phyloP scores from a whole-genome alignment of 2,329 filamentous ascomycete species.

The Tolypocladium ophioglossoides region DNA sequence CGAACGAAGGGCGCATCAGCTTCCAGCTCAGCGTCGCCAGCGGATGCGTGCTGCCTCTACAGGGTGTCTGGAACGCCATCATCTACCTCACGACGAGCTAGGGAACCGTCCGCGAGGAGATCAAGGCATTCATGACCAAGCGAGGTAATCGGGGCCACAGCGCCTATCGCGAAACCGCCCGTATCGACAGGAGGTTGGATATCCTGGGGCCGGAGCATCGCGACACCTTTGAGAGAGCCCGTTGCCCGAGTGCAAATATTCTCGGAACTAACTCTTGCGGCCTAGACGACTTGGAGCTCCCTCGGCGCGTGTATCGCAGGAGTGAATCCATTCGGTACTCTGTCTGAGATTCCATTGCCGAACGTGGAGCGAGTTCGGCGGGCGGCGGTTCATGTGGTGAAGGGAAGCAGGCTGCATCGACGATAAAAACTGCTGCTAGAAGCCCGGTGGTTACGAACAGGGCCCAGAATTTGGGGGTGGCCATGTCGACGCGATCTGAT shows the following conservation, averaged over 20 bases:
- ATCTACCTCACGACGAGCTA: constrained; percentile 64
- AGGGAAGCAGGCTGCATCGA: neutral
- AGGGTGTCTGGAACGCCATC: constrained; percentile 71
- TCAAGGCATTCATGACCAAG: constrained; percentile 7
- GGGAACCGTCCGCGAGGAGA: constrained; percentile 21
- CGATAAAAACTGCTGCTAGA: neutral
- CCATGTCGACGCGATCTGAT: neutral
- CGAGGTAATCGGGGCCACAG: constrained; percentile 3
- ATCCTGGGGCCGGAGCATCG: constrained; percentile 9
- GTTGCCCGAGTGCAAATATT: constrained; percentile 1
- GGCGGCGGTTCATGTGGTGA: neutral
- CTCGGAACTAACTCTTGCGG: neutral
- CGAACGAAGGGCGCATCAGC: constrained; percentile 34
- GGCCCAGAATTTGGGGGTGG: neutral
- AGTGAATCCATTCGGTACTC: neutral
- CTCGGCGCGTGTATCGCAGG: neutral
- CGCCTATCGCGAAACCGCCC: constrained; percentile 6
- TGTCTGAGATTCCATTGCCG: neutral
- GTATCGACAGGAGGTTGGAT: constrained; percentile 17
- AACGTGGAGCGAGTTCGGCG: neutral
- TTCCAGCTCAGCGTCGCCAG: constrained; percentile 60
- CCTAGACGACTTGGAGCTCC: constrained; percentile 4
- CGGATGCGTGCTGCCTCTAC: constrained; percentile 61
- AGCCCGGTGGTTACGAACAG: neutral
- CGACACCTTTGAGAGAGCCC: constrained; percentile 11